Base-by-base conservation (phyloP, 108 stramenopile species). In the Cyclotella kingstonii region DNA sequence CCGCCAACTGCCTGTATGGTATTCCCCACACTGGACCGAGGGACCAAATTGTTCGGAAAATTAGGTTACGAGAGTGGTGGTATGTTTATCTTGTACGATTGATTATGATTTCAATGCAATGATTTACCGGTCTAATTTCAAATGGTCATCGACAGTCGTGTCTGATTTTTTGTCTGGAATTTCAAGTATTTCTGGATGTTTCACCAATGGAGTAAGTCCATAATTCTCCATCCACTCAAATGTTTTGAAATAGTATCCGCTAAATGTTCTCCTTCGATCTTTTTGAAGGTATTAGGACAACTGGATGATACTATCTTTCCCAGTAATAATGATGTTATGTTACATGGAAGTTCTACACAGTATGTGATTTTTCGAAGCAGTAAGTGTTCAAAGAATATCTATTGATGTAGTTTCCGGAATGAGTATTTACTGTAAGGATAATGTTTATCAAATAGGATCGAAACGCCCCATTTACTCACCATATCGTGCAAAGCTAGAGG, bases 21-120 rank as follows among this genome's bases (percentile, higher is more conserved):
- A 12, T 78, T 88, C 33, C 85, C 92, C 11, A 90, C 89, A 3
- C 51, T 90, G 51, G 89, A 90, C 67, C 62, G 92, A 39, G 92
- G 92, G 2, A 75, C 66, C 27, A 90, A 93, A 19, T 76, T 90
- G 57, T 90, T 90, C 60, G 73, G 88, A 35, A 90, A 86, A 54
- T 9, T 54, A n/a, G 87, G 87, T 28, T 87, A 63, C 57, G 92
- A 93, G 63, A 84, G 79, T 53, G 45, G 59, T 38, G 40, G 55
- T 56, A 23, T 27, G 55, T 56, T 5, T 36, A 0, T n/a, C n/a
- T n/a, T n/a, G n/a, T n/a, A n/a, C n/a, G n/a, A n/a, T n/a, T n/a
- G n/a, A n/a, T n/a, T n/a, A n/a, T n/a, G 10, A 53, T 35, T 11
- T 51, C 49, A 46, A 3, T 4, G 4, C 39, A 4, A 40, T 2